phyloP scores from a whole-genome alignment of 73 alveolate genomes.

The Tetrahymena elliotti region DNA sequence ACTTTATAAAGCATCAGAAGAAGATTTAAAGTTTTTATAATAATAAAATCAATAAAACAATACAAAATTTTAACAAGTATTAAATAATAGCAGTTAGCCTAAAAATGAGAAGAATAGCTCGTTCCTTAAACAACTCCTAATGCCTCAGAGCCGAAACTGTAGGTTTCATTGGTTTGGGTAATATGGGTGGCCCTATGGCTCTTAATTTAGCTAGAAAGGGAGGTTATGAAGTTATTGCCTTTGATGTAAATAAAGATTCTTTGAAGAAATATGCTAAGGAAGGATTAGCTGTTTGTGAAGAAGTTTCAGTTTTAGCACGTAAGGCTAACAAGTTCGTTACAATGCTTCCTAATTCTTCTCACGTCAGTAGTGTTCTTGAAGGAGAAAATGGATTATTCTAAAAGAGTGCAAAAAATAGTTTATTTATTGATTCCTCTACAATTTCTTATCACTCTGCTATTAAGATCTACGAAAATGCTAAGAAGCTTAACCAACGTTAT shows the following conservation, averaged over 20 bases:
- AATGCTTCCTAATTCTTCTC: constrained; percentile 63
- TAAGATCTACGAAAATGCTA: constrained; percentile 60
- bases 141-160: constrained; percentile 13
- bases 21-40: neutral
- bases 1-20: neutral
- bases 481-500: constrained; percentile 27
- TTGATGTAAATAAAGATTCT: constrained; percentile 36
- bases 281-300: constrained; percentile 36
- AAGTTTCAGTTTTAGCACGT: neutral
- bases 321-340: constrained; percentile 47
- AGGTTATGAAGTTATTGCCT: constrained; percentile 56
- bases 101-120: neutral
- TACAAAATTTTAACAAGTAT: neutral
- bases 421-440: constrained; percentile 63
- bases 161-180: constrained; percentile 73
- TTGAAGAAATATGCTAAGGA: constrained; percentile 41
- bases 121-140: neutral
- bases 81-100: neutral
- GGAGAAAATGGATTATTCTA: constrained; percentile 59
- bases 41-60: neutral
- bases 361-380: constrained; percentile 45
- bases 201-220: constrained; percentile 36
- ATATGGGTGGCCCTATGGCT: constrained; percentile 70
- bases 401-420: constrained; percentile 45
- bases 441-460: constrained; percentile 60